Evolutionary conservation across 257 asterid genomes (phyloP), one percentile per base, ranked within the genome.

Genomic region (Haberlea rhodopensis): DNA sequence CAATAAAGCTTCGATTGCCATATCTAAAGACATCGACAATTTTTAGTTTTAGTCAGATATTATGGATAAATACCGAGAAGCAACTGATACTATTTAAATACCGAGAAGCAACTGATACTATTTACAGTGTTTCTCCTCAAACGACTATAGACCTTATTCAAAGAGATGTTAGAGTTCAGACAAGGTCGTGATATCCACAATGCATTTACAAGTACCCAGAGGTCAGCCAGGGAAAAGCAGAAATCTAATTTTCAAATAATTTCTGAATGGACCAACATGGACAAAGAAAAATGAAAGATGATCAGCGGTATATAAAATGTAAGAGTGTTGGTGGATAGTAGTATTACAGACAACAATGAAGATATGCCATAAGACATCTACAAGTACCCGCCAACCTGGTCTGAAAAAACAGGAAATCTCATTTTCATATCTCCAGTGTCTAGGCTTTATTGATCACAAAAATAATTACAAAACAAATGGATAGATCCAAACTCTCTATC

Each of bases 1-100:
- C 98, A 75, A 86, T 63, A 53, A 52, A 85, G 70, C 75, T 82
- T 73, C 11, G 65, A 71, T 60, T 76, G 40, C 84, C 94, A 45
- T 91, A 91, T 72, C 97, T 88, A 76, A 34, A 56, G n/a, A n/a
- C n/a, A 62, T 57, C 6, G 60, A 29, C 56, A 26, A 21, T n/a
- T 52, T 73, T 26, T 5, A 52, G 20, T 54, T 48, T 29, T 68
- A 45, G 46, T 66, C 51, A 65, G 65, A 63, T 53, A 28, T 25
- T 60, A 57, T 24, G 52, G 23, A 23, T 45, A 62, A 43, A 28
- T 29, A 13, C 23, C 57, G 61, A 25, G 31, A 64, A 5, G 46
- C 27, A 27, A 52, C 48, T 34, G 9, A 37, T 40, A 21, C 4
- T 34, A 19, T 11, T 53, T 21, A 29, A 43, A 28, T 29, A 13